These are phyloP conservation scores for Beauveria sp. DNA, from an alignment of 2,329 filamentous ascomycete species.

Conservation along the genomic window DNA sequence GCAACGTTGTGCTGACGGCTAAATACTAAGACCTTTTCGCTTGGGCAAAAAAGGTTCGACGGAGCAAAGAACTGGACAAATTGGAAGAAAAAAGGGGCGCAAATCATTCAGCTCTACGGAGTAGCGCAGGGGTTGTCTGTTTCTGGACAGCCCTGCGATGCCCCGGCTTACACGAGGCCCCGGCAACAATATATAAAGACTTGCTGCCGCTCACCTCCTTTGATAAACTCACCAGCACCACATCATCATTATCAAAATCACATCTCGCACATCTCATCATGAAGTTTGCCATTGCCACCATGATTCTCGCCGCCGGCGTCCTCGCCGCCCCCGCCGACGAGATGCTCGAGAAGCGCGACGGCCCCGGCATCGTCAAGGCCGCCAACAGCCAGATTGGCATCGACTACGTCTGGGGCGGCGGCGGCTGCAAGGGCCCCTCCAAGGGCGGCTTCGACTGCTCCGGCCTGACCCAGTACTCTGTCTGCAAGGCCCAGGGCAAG, in stretches of 20 bases:
- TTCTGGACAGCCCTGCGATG: slow-evolving; percentile 6
- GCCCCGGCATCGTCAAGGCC: slow-evolving; percentile 14
- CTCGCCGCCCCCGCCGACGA: background rate
- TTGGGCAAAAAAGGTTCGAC: background rate
- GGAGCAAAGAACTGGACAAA: background rate
- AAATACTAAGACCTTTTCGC: background rate
- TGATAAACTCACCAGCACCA: background rate
- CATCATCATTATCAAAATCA: background rate
- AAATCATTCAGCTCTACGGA: background rate
- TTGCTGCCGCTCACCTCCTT: background rate
- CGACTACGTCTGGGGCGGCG: slow-evolving; percentile 14
- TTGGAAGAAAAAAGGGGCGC: background rate
- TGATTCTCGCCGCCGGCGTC: slow-evolving; percentile 9
- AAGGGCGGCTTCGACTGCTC: slow-evolving; percentile 16
- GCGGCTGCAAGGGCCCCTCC: slow-evolving; percentile 14
- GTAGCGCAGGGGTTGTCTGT: background rate
- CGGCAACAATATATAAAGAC: slow-evolving; percentile 1
- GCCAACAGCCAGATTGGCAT: slow-evolving; percentile 13
- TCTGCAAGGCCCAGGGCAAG: slow-evolving; percentile 16
- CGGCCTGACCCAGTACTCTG: slow-evolving; percentile 15
- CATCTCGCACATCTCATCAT: background rate
- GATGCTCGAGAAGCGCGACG: slow-evolving; percentile 13
- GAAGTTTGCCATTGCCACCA: slow-evolving; percentile 8
- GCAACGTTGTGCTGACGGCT: background rate
- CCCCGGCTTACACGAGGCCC: background rate